These are phyloP conservation scores for Ceratobasidium sp. DNA, from an alignment of 1,284 basidiomycete species.

Conservation along the genomic window DNA sequence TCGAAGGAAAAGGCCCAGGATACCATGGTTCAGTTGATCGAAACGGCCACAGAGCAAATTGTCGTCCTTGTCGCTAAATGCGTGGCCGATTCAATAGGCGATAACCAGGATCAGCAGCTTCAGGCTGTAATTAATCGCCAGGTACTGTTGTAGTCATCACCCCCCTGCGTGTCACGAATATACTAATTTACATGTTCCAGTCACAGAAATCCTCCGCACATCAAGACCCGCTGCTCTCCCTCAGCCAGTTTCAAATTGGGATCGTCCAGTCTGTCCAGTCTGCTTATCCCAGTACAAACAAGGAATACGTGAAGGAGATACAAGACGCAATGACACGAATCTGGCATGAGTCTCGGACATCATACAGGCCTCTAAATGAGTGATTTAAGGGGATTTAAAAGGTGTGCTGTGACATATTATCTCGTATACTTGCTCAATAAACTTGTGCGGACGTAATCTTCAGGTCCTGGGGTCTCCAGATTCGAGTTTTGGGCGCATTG, in stretches of 20 bases:
- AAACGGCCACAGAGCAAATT: neutral
- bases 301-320: neutral
- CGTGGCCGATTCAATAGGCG: neutral
- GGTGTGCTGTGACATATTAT: too few species aligned
- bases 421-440: too few species aligned
- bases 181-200: too few species aligned
- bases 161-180: neutral
- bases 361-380: conserved; percentile 3
- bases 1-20: neutral
- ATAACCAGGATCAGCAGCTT: neutral
- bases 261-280: neutral
- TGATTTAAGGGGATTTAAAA: too few species aligned
- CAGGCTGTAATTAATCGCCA: neutral
- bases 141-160: neutral
- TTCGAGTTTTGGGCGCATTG: too few species aligned
- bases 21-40: neutral
- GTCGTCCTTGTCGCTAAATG: neutral
- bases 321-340: neutral
- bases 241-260: neutral
- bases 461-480: too few species aligned
- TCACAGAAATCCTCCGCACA: neutral
- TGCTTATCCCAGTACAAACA: neutral
- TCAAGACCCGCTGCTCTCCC: neutral
- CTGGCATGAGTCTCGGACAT: neutral
- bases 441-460: too few species aligned